phyloP scores from a whole-genome alignment of 2,329 filamentous ascomycete genomes.

The Aspergillus puulaauensis region DNA sequence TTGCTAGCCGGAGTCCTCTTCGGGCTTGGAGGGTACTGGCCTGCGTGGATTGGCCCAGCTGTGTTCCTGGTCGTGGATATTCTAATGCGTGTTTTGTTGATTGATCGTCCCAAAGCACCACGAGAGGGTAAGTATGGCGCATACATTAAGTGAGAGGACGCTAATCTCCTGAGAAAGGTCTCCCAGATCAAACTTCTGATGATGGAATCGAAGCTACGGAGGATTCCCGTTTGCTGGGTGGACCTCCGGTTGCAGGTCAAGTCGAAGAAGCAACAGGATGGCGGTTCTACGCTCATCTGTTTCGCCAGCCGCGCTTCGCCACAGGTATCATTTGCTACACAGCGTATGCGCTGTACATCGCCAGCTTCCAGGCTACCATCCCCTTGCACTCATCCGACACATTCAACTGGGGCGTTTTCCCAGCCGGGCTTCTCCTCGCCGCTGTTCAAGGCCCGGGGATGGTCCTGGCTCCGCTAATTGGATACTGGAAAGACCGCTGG shows the following conservation, averaged over 20 bases:
- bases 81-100: neutral
- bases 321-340: neutral
- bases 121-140: neutral
- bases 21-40: neutral
- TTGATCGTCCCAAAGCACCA: neutral
- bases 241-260: too few relatives aligned
- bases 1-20: neutral
- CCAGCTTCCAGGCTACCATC: conserved; percentile 2
- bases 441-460: neutral
- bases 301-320: neutral
- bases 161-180: too few relatives aligned
- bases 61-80: neutral
- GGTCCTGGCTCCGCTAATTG: neutral
- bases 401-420: neutral
- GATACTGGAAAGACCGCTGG: neutral
- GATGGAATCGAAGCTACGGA: too few relatives aligned
- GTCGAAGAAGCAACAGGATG: too few relatives aligned
- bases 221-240: too few relatives aligned
- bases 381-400: neutral
- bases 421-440: neutral
- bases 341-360: neutral
- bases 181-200: too few relatives aligned
- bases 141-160: neutral
- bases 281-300: neutral
- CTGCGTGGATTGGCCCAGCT: neutral